A percentile compares a stretch with the other conserved stretches of the same genome.
phyloP scores from a whole-genome alignment of 345 rosid species.

The Aethionema arabicum region DNA sequence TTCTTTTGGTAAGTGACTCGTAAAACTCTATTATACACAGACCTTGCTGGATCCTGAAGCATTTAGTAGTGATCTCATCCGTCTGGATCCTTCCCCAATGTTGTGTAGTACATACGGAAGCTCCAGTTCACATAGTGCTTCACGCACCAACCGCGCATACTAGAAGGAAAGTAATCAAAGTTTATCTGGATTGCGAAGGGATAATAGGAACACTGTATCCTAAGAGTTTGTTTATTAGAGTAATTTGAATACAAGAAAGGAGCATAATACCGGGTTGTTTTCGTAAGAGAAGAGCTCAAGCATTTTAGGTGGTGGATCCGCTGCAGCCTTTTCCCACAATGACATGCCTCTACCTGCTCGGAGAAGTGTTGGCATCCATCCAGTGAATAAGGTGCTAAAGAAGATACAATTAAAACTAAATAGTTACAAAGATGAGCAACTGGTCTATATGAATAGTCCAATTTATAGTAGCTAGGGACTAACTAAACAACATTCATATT shows the following conservation, averaged over 20 bases:
- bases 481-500: not conserved
- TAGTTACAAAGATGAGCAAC: not conserved
- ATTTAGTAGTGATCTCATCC: conserved; percentile 49
- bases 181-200: not conserved
- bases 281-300: conserved; percentile 78
- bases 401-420: conserved; percentile 1
- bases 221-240: too few relatives aligned
- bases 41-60: conserved; percentile 67
- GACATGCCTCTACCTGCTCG: conserved; percentile 88
- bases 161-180: conserved; percentile 19
- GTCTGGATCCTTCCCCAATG: conserved; percentile 61
- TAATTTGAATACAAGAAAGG: conserved; percentile 9
- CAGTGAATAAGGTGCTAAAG: conserved; percentile 63
- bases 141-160: conserved; percentile 81
- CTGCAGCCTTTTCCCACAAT: conserved; percentile 63
- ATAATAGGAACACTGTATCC: not conserved
- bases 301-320: conserved; percentile 52
- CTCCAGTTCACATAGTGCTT: conserved; percentile 83
- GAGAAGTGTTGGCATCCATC: conserved; percentile 88
- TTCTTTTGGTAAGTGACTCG: not conserved
- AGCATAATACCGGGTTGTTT: conserved; percentile 54
- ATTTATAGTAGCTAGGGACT: not conserved
- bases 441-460: not conserved
- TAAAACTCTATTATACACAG: not conserved
- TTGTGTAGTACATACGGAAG: conserved; percentile 75